Percentiles rank a stretch among this genome's conserved stretches.
These are phyloP conservation scores for Bolboschoenus planiculmis DNA, from an alignment of 176 grass and related monocot species.

Conservation along the genomic window DNA sequence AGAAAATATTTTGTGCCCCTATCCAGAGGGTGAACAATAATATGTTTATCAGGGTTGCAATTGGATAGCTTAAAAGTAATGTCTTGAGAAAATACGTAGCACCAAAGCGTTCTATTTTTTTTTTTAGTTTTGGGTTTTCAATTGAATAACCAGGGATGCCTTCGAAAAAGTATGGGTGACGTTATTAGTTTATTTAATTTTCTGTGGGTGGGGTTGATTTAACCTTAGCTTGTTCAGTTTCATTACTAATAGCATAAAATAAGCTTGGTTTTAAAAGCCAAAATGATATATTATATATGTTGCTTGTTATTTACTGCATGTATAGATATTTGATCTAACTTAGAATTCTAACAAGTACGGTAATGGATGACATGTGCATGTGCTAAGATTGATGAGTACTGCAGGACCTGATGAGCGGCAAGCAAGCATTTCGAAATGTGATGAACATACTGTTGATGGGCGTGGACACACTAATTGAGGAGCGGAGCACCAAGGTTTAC, in stretches of 20 bases:
- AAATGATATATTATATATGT: neutral
- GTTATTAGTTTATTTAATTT: too few species aligned
- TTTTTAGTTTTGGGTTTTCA: neutral
- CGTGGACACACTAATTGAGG: conserved; percentile 62
- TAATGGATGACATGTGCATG: neutral
- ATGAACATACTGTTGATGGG: conserved; percentile 81
- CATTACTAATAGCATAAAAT: neutral
- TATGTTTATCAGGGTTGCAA: neutral
- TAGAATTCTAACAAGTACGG: neutral
- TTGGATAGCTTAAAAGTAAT: neutral
- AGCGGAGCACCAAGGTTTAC: conserved; percentile 70
- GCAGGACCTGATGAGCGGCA: conserved; percentile 96
- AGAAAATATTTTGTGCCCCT: neutral
- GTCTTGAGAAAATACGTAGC: neutral
- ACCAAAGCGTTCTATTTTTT: neutral
- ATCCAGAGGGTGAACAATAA: neutral
- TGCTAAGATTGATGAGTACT: conserved; percentile 2
- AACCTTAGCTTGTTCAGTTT: neutral
- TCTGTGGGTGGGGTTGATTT: neutral
- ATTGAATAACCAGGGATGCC: neutral
- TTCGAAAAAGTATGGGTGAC: neutral
- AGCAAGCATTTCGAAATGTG: conserved; percentile 77
- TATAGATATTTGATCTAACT: neutral
- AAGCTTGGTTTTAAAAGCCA: neutral
- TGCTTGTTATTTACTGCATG: conserved; percentile 6